phyloP scores from a whole-genome alignment of 1,139 yeast species.

The Candida sp. region DNA sequence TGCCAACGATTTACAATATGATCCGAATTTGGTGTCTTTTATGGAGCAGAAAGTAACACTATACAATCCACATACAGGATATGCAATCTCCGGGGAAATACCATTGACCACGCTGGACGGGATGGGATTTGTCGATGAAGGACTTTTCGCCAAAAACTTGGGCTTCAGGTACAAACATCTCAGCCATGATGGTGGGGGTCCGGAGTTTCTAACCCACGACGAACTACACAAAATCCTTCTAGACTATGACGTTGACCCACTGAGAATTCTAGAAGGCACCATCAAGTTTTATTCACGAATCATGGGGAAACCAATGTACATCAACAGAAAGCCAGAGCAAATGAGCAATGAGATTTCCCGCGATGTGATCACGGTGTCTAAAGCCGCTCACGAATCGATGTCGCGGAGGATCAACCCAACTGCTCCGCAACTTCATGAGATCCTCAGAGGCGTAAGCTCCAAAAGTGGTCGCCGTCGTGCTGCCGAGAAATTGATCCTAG shows the following conservation, averaged over 20 bases:
- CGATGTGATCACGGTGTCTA: neutral
- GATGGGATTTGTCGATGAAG: constrained; percentile 26
- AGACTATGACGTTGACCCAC: constrained; percentile 19
- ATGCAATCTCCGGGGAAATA: constrained; percentile 11
- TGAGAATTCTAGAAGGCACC: constrained; percentile 16
- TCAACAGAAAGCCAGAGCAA: neutral
- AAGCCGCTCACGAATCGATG: neutral
- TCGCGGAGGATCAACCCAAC: neutral
- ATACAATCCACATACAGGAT: constrained; percentile 23
- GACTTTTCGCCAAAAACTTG: constrained; percentile 11
- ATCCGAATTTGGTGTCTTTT: neutral
- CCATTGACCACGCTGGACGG: constrained; percentile 17
- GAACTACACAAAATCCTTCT: constrained; percentile 23
- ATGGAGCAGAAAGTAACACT: constrained; percentile 4
- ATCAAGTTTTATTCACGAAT: constrained; percentile 9
- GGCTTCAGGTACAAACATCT: neutral
- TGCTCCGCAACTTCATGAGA: neutral
- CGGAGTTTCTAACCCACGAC: constrained; percentile 17
- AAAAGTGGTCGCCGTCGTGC: neutral
- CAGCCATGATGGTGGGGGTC: neutral
- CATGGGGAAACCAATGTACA: neutral
- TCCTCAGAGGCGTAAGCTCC: neutral
- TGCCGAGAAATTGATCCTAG: constrained; percentile 13
- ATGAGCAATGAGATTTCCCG: neutral
- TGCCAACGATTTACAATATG: neutral